These are phyloP conservation scores for Magnusiomyces sp. DNA, from an alignment of 1,139 yeast genomes.

Conservation along the genomic window DNA sequence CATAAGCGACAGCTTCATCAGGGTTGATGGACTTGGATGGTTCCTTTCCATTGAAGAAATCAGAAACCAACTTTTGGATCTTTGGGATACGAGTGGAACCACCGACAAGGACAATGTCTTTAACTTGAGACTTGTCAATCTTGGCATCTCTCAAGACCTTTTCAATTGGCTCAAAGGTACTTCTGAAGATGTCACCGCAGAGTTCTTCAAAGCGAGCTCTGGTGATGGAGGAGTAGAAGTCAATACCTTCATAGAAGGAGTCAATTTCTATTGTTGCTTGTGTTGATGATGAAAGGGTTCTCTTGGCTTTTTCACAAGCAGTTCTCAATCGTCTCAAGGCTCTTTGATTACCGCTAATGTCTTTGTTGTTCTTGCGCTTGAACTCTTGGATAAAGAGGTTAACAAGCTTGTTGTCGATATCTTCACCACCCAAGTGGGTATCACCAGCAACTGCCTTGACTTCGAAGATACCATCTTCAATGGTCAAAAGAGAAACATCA, in stretches of 20 bases:
- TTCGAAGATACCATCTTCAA: no score
- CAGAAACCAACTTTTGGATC: conserved; percentile 94
- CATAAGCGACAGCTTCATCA: conserved; percentile 78
- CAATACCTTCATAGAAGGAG: conserved; percentile 93
- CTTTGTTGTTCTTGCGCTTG: conserved; percentile 95
- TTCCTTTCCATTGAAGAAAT: conserved; percentile 91
- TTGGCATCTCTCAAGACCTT: conserved; percentile 95
- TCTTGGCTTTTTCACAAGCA: conserved; percentile 99
- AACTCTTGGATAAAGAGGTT: conserved; percentile 91
- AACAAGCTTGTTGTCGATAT: conserved; percentile 93
- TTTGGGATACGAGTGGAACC: conserved; percentile 99
- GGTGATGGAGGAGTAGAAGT: conserved; percentile 92
- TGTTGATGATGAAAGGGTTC: conserved; percentile 94
- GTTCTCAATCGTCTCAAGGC: conserved; percentile 98
- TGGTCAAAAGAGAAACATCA: conserved; percentile 95
- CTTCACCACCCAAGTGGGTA: no score
- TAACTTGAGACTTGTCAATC: conserved; percentile 77
- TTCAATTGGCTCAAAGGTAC: conserved; percentile 95
- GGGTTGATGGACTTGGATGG: conserved; percentile 16
- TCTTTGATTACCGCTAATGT: conserved; percentile 85
- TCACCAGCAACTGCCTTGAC: no score
- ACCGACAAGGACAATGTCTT: conserved; percentile 97
- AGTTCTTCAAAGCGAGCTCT: conserved; percentile 99
- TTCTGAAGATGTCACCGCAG: conserved; percentile 90
- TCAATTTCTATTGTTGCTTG: conserved; percentile 96